Conservation (phyloP, 225 moss, liverwort and hornwort genomes). For the Physcomitrellopsis africana region DNA sequence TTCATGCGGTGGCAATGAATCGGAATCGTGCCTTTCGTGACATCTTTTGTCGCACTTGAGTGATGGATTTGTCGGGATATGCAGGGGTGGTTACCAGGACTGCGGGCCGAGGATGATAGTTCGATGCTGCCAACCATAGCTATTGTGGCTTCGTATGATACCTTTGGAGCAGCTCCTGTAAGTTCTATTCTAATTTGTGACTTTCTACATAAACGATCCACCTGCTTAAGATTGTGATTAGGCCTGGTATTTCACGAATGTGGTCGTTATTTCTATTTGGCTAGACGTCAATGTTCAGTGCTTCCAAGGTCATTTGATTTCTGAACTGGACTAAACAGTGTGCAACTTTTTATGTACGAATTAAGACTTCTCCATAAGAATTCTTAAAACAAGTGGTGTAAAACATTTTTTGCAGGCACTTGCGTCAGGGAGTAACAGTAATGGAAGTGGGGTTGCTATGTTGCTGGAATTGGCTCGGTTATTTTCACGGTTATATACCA, state of each 20-base stretch:
- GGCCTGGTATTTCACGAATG: neutral
- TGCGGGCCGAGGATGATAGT: constrained; percentile 81
- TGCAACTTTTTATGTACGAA: neutral
- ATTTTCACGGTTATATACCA: constrained; percentile 86
- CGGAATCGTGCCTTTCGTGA: constrained; percentile 1
- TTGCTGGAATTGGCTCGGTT: constrained; percentile 91
- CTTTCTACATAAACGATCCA: neutral
- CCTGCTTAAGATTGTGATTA: constrained; percentile 1
- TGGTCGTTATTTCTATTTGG: neutral
- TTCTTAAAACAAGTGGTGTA: neutral
- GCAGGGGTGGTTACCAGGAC: constrained; percentile 93
- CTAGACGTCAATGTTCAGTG: neutral
- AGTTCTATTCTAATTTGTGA: constrained; percentile 35
- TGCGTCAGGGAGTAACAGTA: constrained; percentile 83
- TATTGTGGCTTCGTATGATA: constrained; percentile 96
- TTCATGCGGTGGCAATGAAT: constrained; percentile 5
- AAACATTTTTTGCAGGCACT: constrained; percentile 63
- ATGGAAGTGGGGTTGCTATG: constrained; percentile 83
- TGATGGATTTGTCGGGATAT: constrained; percentile 30
- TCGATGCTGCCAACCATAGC: constrained; percentile 89
- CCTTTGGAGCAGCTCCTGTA: constrained; percentile 97
- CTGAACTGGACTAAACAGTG: neutral
- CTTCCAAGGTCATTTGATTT: neutral
- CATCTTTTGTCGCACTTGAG: neutral
- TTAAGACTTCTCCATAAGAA: constrained; percentile 1